Conservation (phyloP, 495 filamentous ascomycete genomes). For the Cryomyces minteri region DNA sequence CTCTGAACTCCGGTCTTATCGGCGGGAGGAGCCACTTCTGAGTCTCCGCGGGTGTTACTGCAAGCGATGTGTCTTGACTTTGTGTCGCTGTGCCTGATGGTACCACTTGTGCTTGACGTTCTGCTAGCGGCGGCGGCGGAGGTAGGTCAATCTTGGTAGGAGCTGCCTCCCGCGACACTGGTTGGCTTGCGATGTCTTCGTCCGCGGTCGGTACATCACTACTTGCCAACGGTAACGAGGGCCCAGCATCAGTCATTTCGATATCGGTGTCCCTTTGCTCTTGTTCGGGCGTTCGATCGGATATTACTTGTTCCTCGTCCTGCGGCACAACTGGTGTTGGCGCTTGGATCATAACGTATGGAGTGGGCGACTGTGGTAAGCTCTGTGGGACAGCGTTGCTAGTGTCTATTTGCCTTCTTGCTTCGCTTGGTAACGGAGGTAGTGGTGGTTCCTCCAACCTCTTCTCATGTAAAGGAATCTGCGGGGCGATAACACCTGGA, state of each 20-base stretch:
- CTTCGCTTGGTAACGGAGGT: slow-evolving; percentile 7
- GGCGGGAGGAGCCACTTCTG: slow-evolving; percentile 68
- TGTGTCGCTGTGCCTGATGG: slow-evolving; percentile 13
- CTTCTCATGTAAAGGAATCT: slow-evolving; percentile 7
- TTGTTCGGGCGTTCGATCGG: slow-evolving; percentile 27
- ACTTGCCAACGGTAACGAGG: slow-evolving; percentile 17
- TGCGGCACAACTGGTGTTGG: slow-evolving; percentile 19
- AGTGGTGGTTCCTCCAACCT: slow-evolving; percentile 8
- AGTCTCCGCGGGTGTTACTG: slow-evolving; percentile 17
- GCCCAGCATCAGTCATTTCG: slow-evolving; percentile 37
- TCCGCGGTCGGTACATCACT: slow-evolving; percentile 14
- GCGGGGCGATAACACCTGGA: background rate
- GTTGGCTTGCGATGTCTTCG: slow-evolving; percentile 4
- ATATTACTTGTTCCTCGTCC: slow-evolving; percentile 20
- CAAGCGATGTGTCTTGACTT: slow-evolving; percentile 12
- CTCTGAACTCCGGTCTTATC: slow-evolving; percentile 53
- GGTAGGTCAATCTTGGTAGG: slow-evolving; percentile 23
- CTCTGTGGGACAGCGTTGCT: background rate
- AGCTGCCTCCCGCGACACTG: slow-evolving; percentile 16
- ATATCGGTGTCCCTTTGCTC: slow-evolving; percentile 36
- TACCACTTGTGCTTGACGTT: slow-evolving; percentile 18
- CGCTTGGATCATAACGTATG: slow-evolving; percentile 14
- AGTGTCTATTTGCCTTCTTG: slow-evolving; percentile 4
- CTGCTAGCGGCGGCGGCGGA: slow-evolving; percentile 40
- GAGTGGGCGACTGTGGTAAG: slow-evolving; percentile 1